Conservation (phyloP, 306 rosid genomes). For the Fragaria ananassa region DNA sequence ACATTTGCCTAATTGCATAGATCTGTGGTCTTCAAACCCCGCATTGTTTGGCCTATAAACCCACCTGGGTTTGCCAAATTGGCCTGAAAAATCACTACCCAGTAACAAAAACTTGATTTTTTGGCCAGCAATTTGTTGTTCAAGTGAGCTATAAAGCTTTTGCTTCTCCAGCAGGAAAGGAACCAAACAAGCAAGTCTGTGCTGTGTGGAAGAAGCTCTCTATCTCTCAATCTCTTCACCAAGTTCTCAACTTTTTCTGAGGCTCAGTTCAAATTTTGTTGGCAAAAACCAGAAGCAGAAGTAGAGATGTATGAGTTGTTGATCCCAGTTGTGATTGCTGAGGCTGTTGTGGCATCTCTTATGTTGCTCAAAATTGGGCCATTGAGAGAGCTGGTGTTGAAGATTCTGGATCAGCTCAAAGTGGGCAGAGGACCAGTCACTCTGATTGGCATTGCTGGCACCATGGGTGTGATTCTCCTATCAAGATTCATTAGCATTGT, state of each 20-base stretch:
- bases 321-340: constrained; percentile 75
- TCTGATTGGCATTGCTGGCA: constrained; percentile 77
- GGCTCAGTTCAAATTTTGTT: constrained; percentile 13
- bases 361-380: constrained; percentile 83
- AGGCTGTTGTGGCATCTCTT: constrained; percentile 64
- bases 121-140: constrained; percentile 13
- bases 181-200: constrained; percentile 14
- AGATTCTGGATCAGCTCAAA: constrained; percentile 80
- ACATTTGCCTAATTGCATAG: not conserved
- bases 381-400: constrained; percentile 82
- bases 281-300: constrained; percentile 23
- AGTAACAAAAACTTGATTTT: constrained; percentile 21
- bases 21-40: constrained; percentile 24
- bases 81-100: constrained; percentile 12
- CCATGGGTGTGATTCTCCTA: constrained; percentile 83
- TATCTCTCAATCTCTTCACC: not conserved
- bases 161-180: constrained; percentile 20
- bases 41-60: not conserved
- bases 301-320: constrained; percentile 74
- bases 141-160: constrained; percentile 2
- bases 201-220: constrained; percentile 15
- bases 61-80: constrained; percentile 12
- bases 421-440: constrained; percentile 89
- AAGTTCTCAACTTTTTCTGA: not conserved
- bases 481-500: constrained; percentile 80